Evolutionary conservation across 2,329 filamentous ascomycete species (phyloP).

Genomic region (Talaromyces verruculosus): DNA sequence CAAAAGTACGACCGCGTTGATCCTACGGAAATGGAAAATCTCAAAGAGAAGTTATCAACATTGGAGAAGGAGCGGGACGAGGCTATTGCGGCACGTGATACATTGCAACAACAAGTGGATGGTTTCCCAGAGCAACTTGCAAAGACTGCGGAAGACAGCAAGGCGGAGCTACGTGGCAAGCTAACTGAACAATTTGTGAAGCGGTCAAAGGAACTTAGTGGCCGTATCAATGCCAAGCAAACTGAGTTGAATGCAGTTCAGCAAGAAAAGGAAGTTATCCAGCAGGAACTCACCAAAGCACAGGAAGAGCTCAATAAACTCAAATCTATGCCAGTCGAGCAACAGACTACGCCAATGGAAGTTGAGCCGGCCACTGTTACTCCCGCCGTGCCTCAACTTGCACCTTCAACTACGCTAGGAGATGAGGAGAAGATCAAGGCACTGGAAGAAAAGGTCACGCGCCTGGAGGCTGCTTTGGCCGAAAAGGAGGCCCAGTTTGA

Average conservation of each 20-base stretch:
- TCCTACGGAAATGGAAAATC: slow-evolving; percentile 83
- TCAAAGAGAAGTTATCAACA: slow-evolving; percentile 73
- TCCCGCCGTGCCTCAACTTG: slow-evolving; percentile 24
- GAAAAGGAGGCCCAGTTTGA: slow-evolving; percentile 55
- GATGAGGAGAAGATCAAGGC: slow-evolving; percentile 60
- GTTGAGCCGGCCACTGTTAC: slow-evolving; percentile 54
- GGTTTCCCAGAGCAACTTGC: slow-evolving; percentile 51
- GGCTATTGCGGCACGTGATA: slow-evolving; percentile 54
- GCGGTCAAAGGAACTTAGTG: slow-evolving; percentile 63
- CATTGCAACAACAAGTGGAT: slow-evolving; percentile 53
- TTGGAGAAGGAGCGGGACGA: slow-evolving; percentile 69
- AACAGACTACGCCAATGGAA: slow-evolving; percentile 37
- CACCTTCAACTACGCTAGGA: slow-evolving; percentile 24
- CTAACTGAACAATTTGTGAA: slow-evolving; percentile 55
- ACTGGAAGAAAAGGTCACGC: slow-evolving; percentile 61
- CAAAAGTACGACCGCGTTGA: slow-evolving; percentile 95
- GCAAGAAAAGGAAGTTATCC: slow-evolving; percentile 67
- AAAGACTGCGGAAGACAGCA: slow-evolving; percentile 46
- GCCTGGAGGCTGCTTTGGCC: slow-evolving; percentile 53
- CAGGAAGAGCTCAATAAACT: slow-evolving; percentile 56
- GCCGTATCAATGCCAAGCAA: slow-evolving; percentile 58
- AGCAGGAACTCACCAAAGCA: slow-evolving; percentile 64
- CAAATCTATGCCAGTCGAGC: slow-evolving; percentile 55
- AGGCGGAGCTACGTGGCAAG: slow-evolving; percentile 50
- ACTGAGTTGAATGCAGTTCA: slow-evolving; percentile 48